Conservation (phyloP, 2,329 filamentous ascomycete genomes). For the Xylariaceae sp. region DNA sequence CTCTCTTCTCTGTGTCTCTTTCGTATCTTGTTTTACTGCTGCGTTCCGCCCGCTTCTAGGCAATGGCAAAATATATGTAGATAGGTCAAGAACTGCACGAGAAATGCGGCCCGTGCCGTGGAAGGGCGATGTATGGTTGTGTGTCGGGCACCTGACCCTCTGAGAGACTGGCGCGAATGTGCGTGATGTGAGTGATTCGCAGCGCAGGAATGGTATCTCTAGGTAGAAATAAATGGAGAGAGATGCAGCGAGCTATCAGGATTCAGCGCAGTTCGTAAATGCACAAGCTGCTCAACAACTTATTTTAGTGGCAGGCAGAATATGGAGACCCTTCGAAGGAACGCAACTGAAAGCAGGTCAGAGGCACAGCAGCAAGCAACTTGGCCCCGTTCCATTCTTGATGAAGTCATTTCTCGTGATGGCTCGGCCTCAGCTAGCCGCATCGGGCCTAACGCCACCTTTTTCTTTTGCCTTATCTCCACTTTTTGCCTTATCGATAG, state of each 20-base stretch:
- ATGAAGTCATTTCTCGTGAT: neutral
- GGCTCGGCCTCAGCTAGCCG: neutral
- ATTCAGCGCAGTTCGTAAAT: neutral
- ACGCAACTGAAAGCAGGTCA: no score
- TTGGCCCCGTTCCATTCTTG: neutral
- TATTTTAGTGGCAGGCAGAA: neutral
- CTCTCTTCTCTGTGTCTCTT: no score
- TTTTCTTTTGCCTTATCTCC: neutral
- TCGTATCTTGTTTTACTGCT: neutral
- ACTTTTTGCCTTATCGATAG: neutral
- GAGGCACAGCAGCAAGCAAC: neutral
- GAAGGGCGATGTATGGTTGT: neutral
- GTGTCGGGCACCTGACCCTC: neutral
- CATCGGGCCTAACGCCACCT: neutral
- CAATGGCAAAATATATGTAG: no score
- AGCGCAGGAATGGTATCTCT: neutral
- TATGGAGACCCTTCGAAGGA: no score
- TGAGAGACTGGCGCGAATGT: neutral
- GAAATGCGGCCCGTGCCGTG: slow-evolving; percentile 1
- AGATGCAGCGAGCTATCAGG: neutral
- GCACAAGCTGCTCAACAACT: neutral
- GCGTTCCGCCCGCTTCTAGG: no score
- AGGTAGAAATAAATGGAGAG: neutral
- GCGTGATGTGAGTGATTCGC: neutral
- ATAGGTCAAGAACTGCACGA: no score